Base-by-base conservation (phyloP, 805 yeast species). In the Zygosaccharomyces rouxii region DNA sequence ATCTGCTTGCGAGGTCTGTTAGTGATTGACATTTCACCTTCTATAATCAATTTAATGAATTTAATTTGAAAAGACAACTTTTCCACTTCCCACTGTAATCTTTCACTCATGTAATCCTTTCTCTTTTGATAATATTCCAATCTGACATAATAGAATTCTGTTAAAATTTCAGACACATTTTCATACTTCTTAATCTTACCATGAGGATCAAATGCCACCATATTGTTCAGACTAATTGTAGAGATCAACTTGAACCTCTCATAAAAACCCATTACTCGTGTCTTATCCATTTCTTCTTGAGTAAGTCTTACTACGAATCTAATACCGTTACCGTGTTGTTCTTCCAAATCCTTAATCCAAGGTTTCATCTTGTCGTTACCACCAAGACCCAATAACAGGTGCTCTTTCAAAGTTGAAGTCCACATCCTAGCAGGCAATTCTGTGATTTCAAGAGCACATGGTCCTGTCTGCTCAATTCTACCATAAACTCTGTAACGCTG, bases 341-440 rank as follows among this genome's bases (percentile, higher is more conserved):
- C 99, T 56, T 84, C 89, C 83, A 90, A 80, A 67, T 92, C 97
- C 57, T 88, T 90, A 52, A 92, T 89, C 95, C 97, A 92, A 21
- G 89, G 80, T 49, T 75, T 75, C 14, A 68, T 71, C 60, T 84
- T 89, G 30, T 89, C 96, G 46, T 73, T 77, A n/a, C 90, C 90
- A 38, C 79, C 72, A 54, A 88, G 71, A 21, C 90, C 95, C 47
- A 79, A 77, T 51, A 87, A 69, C 55, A 94, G 71, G 57, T 78
- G 87, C 62, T 90, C 97, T 67, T 92, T 94, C 77, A 92, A 81
- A 40, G 83, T 85, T 47, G 86, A 78, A 2, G 96, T 94, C 99
- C 99, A 94, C 63, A 86, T 82, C 54, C 84, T 84, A 10, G 90
- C 84, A 3, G 99, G 99, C 42, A 94, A 72, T 67, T 94, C 99